Conservation (phyloP, 495 filamentous ascomycete species). For the Tuber calosporum region DNA sequence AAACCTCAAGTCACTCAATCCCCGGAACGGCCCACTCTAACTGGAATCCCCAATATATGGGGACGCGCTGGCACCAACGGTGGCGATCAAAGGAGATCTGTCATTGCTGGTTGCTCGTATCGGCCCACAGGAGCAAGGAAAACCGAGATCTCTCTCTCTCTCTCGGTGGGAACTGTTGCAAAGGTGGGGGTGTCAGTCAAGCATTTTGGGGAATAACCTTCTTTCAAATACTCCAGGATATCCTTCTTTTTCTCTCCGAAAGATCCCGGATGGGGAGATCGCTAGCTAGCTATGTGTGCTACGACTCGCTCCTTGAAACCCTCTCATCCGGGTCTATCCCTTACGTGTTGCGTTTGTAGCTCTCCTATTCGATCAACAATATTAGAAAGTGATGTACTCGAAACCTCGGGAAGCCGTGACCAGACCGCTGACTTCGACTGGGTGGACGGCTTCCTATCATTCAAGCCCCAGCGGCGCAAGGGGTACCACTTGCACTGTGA, state of each 20-base stretch:
- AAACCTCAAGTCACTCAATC: not conserved
- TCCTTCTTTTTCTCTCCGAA: conserved; percentile 16
- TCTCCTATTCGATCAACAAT: not conserved
- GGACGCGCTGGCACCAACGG: not conserved
- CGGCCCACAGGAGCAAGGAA: not conserved
- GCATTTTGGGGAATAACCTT: not conserved
- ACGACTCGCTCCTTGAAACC: not conserved
- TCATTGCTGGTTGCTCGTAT: not conserved
- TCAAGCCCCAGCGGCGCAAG: not conserved
- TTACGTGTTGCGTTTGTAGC: not conserved
- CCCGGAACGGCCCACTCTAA: not conserved
- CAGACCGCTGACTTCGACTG: not conserved
- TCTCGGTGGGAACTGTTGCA: not conserved
- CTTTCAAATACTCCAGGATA: not conserved
- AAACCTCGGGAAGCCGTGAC: not conserved
- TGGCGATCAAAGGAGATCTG: not conserved
- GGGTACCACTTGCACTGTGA: not conserved
- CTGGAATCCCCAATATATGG: not conserved
- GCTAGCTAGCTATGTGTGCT: not conserved
- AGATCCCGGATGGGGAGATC: not conserved
- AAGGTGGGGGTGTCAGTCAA: not conserved
- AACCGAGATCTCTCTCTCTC: not conserved
- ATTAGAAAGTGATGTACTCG: not conserved
- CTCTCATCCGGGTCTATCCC: not conserved
- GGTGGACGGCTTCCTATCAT: not conserved